Evolutionary conservation across 305 asterid species (phyloP).

Genomic region (Solanum hybrid): DNA sequence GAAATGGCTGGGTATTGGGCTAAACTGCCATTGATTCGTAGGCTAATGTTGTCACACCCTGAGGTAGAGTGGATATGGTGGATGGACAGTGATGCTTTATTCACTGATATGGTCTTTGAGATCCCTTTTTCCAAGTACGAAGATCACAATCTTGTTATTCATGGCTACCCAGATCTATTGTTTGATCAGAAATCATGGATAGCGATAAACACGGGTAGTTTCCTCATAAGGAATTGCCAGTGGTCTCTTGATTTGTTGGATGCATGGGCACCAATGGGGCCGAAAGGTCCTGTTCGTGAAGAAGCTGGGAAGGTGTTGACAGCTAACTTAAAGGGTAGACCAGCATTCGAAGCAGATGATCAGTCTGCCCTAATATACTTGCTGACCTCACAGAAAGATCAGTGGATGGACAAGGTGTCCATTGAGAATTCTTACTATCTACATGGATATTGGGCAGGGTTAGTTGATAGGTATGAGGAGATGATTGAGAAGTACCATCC

Average conservation of each 20-base stretch:
- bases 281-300: constrained; percentile 13
- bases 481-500: constrained; percentile 20
- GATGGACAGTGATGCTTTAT: constrained; percentile 22
- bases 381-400: constrained; percentile 6
- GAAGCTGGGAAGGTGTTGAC: constrained; percentile 19
- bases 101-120: constrained; percentile 19
- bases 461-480: constrained; percentile 20
- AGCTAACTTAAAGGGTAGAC: constrained; percentile 14
- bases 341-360: constrained; percentile 22
- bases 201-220: constrained; percentile 17
- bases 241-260: constrained; percentile 19
- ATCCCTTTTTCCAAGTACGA: constrained; percentile 15
- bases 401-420: constrained; percentile 16
- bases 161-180: constrained; percentile 20
- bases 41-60: constrained; percentile 21
- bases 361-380: constrained; percentile 19
- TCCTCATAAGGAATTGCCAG: constrained; percentile 15
- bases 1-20: constrained; percentile 24
- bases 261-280: constrained; percentile 15
- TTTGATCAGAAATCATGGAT: constrained; percentile 22
- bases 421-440: constrained; percentile 17
- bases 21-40: constrained; percentile 18
- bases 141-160: constrained; percentile 15
- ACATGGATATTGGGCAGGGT: constrained; percentile 22
- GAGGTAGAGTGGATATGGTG: constrained; percentile 27